Evolutionary conservation across 2,329 filamentous ascomycete genomes (phyloP), one percentile per base, ranked within the genome.

Genomic region (Fusarium fujikuroi): DNA sequence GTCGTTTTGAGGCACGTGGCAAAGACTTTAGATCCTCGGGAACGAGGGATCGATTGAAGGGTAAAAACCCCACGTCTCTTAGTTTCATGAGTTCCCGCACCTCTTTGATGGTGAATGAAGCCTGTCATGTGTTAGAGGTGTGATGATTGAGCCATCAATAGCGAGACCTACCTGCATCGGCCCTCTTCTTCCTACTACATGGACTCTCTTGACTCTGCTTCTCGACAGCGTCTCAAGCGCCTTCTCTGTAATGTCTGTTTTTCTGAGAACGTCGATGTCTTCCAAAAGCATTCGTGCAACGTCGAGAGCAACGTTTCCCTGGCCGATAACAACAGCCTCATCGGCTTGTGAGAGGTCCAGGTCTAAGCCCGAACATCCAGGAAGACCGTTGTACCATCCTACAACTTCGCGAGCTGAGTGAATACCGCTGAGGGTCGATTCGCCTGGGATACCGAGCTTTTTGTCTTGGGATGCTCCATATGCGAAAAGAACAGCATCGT

Each of bases 361-460:
- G n/a, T 88, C 85, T 12, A 97, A 84, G 75, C 88, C 82, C 25
- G 92, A 88, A 79, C 93, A 93, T 76, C 97, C 93, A 0, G 96
- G 96, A 6, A 97, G 87, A 6, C 96, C 96, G 81, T 99, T 99
- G 82, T 99, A 99, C 96, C 96, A 99, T 23, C 95, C 96, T 3
- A 99, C 96, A 80, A 98, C 98, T 43, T 95, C 92, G 34, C 96
- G 90, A 5, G 96, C 96, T 12, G 95, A 97, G 80, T 95, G 92
- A 23, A 98, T 90, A 6, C 93, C 94, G 32, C 87, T 85, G 11
- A 96, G 84, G 10, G 83, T 81, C 7, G 91, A 87, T 78, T 99
- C 96, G 14, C 95, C 95, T 0, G 92, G 91, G 40, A 99, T 91
- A 0, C 90, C 91, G 1, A 99, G 86, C 62, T 88, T 90, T 72